Evolutionary conservation across 2,329 filamentous ascomycete species (phyloP).

Genomic region (Alternaria viburni): DNA sequence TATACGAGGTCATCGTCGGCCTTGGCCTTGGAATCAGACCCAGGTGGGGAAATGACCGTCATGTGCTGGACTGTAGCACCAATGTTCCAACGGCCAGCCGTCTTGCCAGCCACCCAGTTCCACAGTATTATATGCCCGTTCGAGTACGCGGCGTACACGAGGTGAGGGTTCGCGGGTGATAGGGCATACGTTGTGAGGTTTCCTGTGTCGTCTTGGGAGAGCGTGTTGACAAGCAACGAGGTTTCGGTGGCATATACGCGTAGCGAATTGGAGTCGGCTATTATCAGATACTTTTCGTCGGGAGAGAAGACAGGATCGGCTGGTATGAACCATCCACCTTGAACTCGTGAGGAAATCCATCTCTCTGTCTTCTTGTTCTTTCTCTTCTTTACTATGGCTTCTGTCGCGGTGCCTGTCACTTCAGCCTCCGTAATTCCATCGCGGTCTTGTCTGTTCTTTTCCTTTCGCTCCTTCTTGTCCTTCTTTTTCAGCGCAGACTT

Average conservation of each 20-base stretch:
- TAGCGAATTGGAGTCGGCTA: slow-evolving; percentile 75
- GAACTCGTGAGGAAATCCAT: slow-evolving; percentile 53
- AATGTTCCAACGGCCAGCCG: slow-evolving; percentile 53
- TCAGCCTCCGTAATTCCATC: slow-evolving; percentile 1
- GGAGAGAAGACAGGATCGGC: slow-evolving; percentile 63
- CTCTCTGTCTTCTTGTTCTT: slow-evolving; percentile 25
- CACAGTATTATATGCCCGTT: slow-evolving; percentile 61
- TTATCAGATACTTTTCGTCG: slow-evolving; percentile 70
- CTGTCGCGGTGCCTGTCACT: neutral
- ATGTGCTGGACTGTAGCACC: slow-evolving; percentile 45
- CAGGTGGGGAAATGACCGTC: slow-evolving; percentile 37
- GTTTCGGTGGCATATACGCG: slow-evolving; percentile 82
- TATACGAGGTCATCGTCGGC: neutral
- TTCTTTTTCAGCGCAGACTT: slow-evolving; percentile 10
- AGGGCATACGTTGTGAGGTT: slow-evolving; percentile 59
- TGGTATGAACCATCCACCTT: slow-evolving; percentile 62
- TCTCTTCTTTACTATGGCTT: slow-evolving; percentile 21
- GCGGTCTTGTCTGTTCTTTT: slow-evolving; percentile 8
- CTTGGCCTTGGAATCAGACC: slow-evolving; percentile 14
- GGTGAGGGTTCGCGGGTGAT: slow-evolving; percentile 58
- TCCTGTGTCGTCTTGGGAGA: slow-evolving; percentile 56
- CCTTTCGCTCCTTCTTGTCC: slow-evolving; percentile 19
- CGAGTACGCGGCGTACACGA: slow-evolving; percentile 61
- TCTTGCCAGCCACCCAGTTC: slow-evolving; percentile 62
- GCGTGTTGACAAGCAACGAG: slow-evolving; percentile 78